Percentiles rank a stretch among this genome's conserved stretches.
phyloP scores from a whole-genome alignment of 2,329 filamentous ascomycete species.

The Harringtonia aguacate region DNA sequence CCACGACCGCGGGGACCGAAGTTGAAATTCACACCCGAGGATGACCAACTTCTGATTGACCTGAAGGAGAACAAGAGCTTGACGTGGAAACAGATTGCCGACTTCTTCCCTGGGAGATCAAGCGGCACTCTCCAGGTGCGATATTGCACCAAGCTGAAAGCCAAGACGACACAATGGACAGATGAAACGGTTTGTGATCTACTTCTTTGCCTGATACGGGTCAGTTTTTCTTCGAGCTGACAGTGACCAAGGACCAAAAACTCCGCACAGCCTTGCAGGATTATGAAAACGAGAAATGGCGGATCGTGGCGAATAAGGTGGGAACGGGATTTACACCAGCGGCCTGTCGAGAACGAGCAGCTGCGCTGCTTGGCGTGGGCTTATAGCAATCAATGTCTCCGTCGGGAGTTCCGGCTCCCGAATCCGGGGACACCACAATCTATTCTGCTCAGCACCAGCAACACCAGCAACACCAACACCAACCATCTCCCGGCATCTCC shows the following conservation, averaged over 20 bases:
- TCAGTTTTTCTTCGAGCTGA: not conserved
- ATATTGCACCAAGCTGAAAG: conserved; percentile 91
- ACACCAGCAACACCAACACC: not conserved
- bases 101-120: conserved; percentile 86
- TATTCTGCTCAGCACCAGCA: conserved; percentile 24
- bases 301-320: conserved; percentile 82
- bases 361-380: conserved; percentile 44
- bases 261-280: conserved; percentile 67
- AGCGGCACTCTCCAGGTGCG: conserved; percentile 87
- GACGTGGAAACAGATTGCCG: conserved; percentile 95
- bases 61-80: conserved; percentile 90
- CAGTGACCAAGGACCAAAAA: conserved; percentile 57
- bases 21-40: conserved; percentile 86
- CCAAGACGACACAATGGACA: conserved; percentile 87
- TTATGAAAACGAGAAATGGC: conserved; percentile 89
- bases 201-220: conserved; percentile 9
- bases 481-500: too few species aligned
- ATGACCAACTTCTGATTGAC: conserved; percentile 78
- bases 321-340: conserved; percentile 80
- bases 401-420: conserved; percentile 33
- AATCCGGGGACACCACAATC: conserved; percentile 32
- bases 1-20: conserved; percentile 76
- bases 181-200: conserved; percentile 70
- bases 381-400: conserved; percentile 48
- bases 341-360: conserved; percentile 73